Conservation (phyloP, 1,284 basidiomycete species). For the Trametes hirsuta region DNA sequence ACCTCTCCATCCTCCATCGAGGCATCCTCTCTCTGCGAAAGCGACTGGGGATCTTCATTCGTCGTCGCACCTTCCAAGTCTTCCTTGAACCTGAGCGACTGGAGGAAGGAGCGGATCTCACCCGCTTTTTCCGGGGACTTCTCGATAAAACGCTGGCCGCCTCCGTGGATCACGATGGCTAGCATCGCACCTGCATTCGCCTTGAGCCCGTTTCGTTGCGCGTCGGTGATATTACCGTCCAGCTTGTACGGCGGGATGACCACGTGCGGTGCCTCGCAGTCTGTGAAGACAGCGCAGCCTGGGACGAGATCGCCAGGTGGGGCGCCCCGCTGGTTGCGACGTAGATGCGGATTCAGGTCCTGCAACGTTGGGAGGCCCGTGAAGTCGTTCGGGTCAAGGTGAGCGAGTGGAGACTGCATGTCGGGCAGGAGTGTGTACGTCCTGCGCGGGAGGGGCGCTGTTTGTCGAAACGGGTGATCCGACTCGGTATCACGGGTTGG, state of each 20-base stretch:
- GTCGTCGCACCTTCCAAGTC: too few species aligned
- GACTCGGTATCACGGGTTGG: too few species aligned
- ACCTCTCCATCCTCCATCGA: too few species aligned
- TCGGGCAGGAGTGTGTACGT: too few species aligned
- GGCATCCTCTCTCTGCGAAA: too few species aligned
- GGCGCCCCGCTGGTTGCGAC: not conserved
- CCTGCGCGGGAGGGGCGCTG: too few species aligned
- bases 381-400: not conserved
- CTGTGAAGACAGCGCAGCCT: not conserved
- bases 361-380: not conserved
- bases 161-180: constrained; percentile 6
- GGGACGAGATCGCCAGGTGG: not conserved
- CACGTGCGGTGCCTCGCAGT: not conserved
- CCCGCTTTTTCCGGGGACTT: constrained; percentile 4
- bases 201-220: not conserved
- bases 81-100: not conserved
- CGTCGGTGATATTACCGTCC: not conserved
- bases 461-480: too few species aligned
- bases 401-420: too few species aligned
- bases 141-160: not conserved
- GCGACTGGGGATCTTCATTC: too few species aligned
- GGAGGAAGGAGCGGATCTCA: constrained; percentile 1
- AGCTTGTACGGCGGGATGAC: constrained; percentile 1
- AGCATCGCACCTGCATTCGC: not conserved
- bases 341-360: constrained; percentile 1